Percentiles rank a stretch among this genome's conserved stretches.
phyloP scores from a whole-genome alignment of 139 green algal species.

The Nannochloris sp. region DNA sequence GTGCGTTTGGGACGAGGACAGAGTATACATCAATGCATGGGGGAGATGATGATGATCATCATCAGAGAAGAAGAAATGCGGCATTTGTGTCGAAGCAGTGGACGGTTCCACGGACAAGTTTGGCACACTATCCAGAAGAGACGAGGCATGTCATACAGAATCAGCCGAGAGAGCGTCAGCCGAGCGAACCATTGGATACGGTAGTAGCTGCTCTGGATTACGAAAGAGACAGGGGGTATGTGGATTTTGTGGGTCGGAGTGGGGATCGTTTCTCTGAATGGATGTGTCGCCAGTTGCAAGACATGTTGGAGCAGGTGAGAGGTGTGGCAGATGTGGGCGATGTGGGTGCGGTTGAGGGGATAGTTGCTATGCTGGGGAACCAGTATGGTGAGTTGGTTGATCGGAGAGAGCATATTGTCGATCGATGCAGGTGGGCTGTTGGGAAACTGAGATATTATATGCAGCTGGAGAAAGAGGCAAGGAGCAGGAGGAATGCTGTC shows the following conservation, averaged over 20 bases:
- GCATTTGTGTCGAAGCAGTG: background rate
- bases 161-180: background rate
- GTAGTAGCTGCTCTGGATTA: slow-evolving; percentile 1
- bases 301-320: background rate
- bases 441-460: too few species aligned
- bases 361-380: too few species aligned
- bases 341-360: background rate
- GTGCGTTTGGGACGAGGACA: too few species aligned
- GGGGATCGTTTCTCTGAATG: slow-evolving; percentile 7
- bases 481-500: too few species aligned
- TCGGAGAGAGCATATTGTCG: too few species aligned
- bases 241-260: background rate
- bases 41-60: too few species aligned
- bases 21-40: too few species aligned
- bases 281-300: background rate
- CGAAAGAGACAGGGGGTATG: background rate
- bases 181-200: background rate
- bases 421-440: too few species aligned
- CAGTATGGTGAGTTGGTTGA: too few species aligned
- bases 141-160: background rate
- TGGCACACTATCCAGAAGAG: background rate
- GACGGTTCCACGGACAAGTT: background rate
- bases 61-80: background rate
- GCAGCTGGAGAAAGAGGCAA: too few species aligned
- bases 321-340: background rate